Conservation (phyloP, 1,284 basidiomycete genomes). For the Cryptococcus sp. region DNA sequence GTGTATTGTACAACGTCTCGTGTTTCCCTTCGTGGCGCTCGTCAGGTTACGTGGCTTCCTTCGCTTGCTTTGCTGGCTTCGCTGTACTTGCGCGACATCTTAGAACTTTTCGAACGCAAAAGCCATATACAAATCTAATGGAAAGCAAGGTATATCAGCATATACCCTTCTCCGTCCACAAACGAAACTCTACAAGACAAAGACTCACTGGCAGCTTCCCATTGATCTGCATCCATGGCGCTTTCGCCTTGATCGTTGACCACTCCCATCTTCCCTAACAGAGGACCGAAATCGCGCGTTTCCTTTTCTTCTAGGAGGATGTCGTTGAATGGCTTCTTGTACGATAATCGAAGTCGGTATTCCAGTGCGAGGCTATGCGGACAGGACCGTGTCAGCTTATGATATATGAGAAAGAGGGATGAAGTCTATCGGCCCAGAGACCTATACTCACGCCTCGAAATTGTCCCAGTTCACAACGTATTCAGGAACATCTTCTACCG, state of each 20-base stretch:
- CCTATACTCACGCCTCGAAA: constrained; percentile 71
- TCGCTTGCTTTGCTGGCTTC: background rate
- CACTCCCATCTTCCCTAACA: constrained; percentile 86
- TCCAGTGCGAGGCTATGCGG: constrained; percentile 74
- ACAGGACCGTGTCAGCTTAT: background rate
- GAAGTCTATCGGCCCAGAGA: background rate
- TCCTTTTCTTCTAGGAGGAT: constrained; percentile 77
- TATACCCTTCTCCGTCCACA: background rate
- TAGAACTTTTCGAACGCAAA: constrained; percentile 75
- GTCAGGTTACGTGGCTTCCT: no score
- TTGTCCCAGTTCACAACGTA: constrained; percentile 94
- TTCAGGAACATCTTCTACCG: constrained; percentile 95
- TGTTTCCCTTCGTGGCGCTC: background rate
- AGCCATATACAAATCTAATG: constrained; percentile 74
- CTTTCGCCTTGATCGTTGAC: constrained; percentile 79
- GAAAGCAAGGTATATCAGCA: background rate
- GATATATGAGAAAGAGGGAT: background rate
- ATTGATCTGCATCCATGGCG: constrained; percentile 87
- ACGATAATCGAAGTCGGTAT: constrained; percentile 72
- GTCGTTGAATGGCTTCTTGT: constrained; percentile 85
- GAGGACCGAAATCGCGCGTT: constrained; percentile 70
- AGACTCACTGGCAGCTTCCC: constrained; percentile 88
- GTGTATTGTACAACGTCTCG: background rate
- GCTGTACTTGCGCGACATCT: constrained; percentile 15
- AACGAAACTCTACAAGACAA: constrained; percentile 36